phyloP scores from a whole-genome alignment of 371 early-diverging fungal species.

The Circinella minor region DNA sequence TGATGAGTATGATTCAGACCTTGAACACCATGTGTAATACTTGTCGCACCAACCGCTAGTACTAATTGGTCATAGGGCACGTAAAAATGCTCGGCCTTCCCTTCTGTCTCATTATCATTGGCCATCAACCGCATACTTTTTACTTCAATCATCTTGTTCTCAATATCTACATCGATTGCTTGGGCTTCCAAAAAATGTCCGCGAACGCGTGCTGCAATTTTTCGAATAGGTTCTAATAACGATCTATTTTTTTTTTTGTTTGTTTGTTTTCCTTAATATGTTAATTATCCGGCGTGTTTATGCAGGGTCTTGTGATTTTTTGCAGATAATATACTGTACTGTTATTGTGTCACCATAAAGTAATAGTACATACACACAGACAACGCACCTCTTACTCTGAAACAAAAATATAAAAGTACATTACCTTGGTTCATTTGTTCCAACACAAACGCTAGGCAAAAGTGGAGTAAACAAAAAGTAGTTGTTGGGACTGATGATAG shows the following conservation, averaged over 20 bases:
- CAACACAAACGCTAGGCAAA: constrained; percentile 79
- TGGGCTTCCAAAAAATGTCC: constrained; percentile 63
- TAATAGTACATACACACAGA: background rate
- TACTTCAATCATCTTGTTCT: constrained; percentile 58
- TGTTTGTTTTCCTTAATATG: too few species aligned
- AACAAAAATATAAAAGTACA: too few species aligned
- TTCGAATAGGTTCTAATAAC: constrained; percentile 76
- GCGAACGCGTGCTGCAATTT: constrained; percentile 53
- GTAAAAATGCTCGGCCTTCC: constrained; percentile 52
- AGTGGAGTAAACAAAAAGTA: constrained; percentile 91
- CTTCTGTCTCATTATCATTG: constrained; percentile 26
- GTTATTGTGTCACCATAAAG: background rate
- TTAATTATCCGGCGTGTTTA: background rate
- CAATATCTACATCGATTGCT: constrained; percentile 73
- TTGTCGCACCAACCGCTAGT: constrained; percentile 81
- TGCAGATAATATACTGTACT: too few species aligned
- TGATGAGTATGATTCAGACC: constrained; percentile 77
- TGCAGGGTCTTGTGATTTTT: background rate
- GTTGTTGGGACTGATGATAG: constrained; percentile 70
- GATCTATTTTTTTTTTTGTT: constrained; percentile 56
- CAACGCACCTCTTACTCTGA: too few species aligned
- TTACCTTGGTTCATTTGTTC: constrained; percentile 72
- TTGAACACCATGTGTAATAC: constrained; percentile 80
- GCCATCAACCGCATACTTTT: background rate
- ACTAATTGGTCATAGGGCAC: constrained; percentile 81